phyloP scores from a whole-genome alignment of 257 asterid species.

The Nemophila menziesii region DNA sequence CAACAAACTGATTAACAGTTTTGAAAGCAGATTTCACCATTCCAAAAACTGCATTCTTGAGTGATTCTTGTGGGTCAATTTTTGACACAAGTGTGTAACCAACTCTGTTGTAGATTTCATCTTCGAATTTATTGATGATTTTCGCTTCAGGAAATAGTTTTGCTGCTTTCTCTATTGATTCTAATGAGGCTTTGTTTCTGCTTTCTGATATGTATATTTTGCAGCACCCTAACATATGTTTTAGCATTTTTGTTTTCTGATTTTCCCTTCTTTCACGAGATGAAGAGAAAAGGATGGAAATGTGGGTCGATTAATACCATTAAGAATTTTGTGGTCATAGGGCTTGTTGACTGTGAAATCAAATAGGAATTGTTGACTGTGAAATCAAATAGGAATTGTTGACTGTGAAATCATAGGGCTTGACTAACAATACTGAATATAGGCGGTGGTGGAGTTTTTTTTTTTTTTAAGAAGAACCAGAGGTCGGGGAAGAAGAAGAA shows the following conservation, averaged over 20 bases:
- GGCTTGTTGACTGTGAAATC: no score
- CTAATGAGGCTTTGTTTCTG: slow-evolving; percentile 67
- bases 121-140: slow-evolving; percentile 76
- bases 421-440: no score
- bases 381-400: no score
- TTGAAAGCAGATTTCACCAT: no score
- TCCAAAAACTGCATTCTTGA: no score
- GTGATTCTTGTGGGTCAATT: slow-evolving; percentile 13
- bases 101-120: slow-evolving; percentile 74
- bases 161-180: slow-evolving; percentile 68
- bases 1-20: no score
- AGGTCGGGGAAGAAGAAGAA: no score
- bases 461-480: no score
- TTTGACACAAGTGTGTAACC: slow-evolving; percentile 82
- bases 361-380: no score
- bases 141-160: slow-evolving; percentile 56
- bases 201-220: slow-evolving; percentile 83
- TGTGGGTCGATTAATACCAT: slow-evolving; percentile 3
- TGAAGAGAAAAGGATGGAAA: slow-evolving; percentile 8
- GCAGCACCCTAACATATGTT: slow-evolving; percentile 62
- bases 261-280: not conserved
- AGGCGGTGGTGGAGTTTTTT: no score
- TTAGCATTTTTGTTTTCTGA: slow-evolving; percentile 33
- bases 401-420: no score
- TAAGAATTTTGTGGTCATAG: slow-evolving; percentile 16